A percentile compares a stretch with the other conserved stretches of the same genome.
phyloP scores from a whole-genome alignment of 2,329 filamentous ascomycete species.

The Colletotrichum sp. region DNA sequence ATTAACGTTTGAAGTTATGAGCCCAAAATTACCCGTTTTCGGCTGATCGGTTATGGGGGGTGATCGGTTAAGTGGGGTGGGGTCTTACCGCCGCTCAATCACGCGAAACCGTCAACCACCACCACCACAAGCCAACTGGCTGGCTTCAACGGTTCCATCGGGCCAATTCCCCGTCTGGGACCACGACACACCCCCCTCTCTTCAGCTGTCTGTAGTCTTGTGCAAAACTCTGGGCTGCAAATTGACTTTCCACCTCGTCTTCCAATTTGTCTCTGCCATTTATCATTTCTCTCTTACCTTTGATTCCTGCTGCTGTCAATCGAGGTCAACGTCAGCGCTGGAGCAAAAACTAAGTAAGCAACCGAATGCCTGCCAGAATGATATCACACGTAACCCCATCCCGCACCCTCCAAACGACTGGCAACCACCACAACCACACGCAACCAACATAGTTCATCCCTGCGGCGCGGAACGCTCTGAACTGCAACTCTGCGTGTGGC shows the following conservation, averaged over 20 bases:
- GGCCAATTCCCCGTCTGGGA: neutral
- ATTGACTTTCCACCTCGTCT: neutral
- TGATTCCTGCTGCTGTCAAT: neutral
- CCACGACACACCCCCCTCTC: neutral
- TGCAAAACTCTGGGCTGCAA: neutral
- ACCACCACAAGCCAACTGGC: neutral
- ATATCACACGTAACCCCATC: slow-evolving; percentile 1
- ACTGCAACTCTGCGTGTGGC: neutral
- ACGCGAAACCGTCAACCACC: neutral
- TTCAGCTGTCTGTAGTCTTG: neutral
- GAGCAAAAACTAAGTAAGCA: neutral
- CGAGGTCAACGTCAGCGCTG: neutral
- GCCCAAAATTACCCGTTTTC: too few species aligned
- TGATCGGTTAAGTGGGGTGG: too few species aligned
- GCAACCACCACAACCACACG: neutral
- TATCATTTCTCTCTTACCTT: neutral
- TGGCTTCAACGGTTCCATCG: neutral
- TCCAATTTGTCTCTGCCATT: neutral
- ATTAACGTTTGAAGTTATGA: too few species aligned
- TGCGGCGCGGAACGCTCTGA: neutral
- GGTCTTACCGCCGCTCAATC: neutral
- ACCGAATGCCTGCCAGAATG: neutral
- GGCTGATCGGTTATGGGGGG: too few species aligned
- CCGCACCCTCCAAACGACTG: neutral
- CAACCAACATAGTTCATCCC: slow-evolving; percentile 9